Evolutionary conservation across 306 rosid genomes (phyloP).

Genomic region (Inga laurina): DNA sequence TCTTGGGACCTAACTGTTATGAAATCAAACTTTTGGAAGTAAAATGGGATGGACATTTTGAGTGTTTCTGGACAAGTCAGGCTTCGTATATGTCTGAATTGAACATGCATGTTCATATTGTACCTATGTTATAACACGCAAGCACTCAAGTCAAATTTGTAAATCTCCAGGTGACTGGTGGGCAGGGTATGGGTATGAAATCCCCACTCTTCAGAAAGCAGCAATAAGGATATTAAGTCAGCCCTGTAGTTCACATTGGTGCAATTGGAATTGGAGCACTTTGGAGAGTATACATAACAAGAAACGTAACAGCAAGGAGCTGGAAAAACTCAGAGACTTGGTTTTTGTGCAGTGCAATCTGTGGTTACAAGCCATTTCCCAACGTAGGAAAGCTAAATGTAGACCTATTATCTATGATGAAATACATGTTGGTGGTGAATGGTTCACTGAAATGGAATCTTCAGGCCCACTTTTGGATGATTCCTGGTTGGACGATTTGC

Average conservation of each 20-base stretch:
- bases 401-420: conserved; percentile 56
- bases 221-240: conserved; percentile 70
- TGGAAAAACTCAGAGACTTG: conserved; percentile 55
- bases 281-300: conserved; percentile 53
- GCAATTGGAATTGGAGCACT: conserved; percentile 66
- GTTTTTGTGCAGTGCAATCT: conserved; percentile 75
- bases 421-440: conserved; percentile 61
- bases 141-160: conserved; percentile 10
- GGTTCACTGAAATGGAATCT: conserved; percentile 65
- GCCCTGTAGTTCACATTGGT: conserved; percentile 76
- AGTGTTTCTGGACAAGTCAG: background rate
- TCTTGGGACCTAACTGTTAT: background rate
- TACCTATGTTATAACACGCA: background rate
- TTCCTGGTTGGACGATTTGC: conserved; percentile 62
- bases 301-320: conserved; percentile 45
- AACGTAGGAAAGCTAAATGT: conserved; percentile 44
- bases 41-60: background rate
- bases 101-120: background rate
- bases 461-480: conserved; percentile 59
- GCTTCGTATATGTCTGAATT: background rate
- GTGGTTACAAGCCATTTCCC: conserved; percentile 53
- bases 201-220: conserved; percentile 62
- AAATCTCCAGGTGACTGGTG: conserved; percentile 71
- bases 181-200: conserved; percentile 73
- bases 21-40: background rate